Evolutionary conservation across 257 asterid genomes (phyloP), one percentile per base, ranked within the genome.

Genomic region (Fraxinus anomala): DNA sequence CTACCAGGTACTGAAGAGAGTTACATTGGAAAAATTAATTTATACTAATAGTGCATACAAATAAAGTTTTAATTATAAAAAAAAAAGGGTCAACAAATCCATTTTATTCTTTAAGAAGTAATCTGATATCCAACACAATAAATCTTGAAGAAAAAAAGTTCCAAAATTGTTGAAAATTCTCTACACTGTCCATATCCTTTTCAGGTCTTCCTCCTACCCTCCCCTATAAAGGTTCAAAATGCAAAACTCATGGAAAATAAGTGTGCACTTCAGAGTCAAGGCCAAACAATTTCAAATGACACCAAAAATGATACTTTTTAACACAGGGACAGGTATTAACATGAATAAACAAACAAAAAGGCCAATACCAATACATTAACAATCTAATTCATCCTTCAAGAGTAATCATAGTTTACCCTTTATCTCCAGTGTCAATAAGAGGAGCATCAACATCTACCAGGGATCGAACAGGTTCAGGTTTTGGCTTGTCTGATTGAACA

Each of bases 361-460:
- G 76, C 36, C 8, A 74, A 24, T 33, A 80, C 71, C 9, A 33
- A 26, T 33, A 68, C 4, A 72, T 11, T 17, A 63, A 44, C 2
- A 86, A 63, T 79, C 36, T 13, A 39, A 36, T 59, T 61, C 75
- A 66, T 63, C 73, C 75, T 36, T 65, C 23, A 66, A 44, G 40
- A 56, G 78, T 23, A 79, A 66, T 79, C n/a, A 69, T 33, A 81
- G 39, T 80, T 87, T 91, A 93, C 99, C 97, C 87, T 77, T 78
- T 66, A 81, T 89, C 96, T 17, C 92, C 91, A 42, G 99, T 89
- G 86, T 96, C 98, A 71, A 96, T 86, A 49, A 96, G 96, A 28
- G 87, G 96, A 74, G 92, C 79, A 83, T 89, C 96, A 70, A 89
- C 96, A 81, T 85, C 81, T 66, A 81, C 92, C 90, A 89, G 81